Evolutionary conservation across 2,329 filamentous ascomycete genomes (phyloP), one percentile per base, ranked within the genome.

Genomic region (Botryotinia narcissicola): DNA sequence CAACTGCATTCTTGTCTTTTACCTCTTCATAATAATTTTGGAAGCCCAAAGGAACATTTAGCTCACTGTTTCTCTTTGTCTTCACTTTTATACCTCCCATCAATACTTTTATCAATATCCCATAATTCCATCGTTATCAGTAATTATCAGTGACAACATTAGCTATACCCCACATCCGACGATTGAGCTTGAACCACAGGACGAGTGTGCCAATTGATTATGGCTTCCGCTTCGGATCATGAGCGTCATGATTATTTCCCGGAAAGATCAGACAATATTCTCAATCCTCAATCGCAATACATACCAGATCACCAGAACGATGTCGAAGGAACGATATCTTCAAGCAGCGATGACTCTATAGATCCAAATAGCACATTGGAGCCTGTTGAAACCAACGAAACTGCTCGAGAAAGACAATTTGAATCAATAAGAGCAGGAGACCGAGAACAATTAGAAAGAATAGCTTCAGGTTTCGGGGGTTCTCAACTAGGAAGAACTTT

Each of bases 391-490:
- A 78, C 75, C 1, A 76, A 63, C 25, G 74, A 71, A 61, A 77
- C 78, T 4, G 62, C 40, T 16, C 72, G 73, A 51, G 76, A 78
- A 59, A 71, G 74, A 46, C 37, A 72, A 32, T 81, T 79, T 46
- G 75, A 78, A 63, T 75, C 78, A 29, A 78, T 81, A 42, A 66
- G 63, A 9, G 6, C 71, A 35, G 78, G 77, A 16, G 79, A 80
- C 69, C 74, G 78, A 60, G 77, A 75, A 40, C 73, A 81, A 51
- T 61, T 81, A 22, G 22, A 75, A 2, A 74, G 77, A 44, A 78
- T 81, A 63, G 80, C 79, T 20, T 79, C 79, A 7, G 40, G 63
- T 10, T 76, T 80, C 51, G 73, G 62, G 57, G 75, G 74, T 0
- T 75, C 75, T 8, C 54, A 70, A 14, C 40, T 78, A 0, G 54